These are phyloP conservation scores for Brasenia schreberi DNA, from an alignment of 164 flowering plant genomes.

Conservation along the genomic window DNA sequence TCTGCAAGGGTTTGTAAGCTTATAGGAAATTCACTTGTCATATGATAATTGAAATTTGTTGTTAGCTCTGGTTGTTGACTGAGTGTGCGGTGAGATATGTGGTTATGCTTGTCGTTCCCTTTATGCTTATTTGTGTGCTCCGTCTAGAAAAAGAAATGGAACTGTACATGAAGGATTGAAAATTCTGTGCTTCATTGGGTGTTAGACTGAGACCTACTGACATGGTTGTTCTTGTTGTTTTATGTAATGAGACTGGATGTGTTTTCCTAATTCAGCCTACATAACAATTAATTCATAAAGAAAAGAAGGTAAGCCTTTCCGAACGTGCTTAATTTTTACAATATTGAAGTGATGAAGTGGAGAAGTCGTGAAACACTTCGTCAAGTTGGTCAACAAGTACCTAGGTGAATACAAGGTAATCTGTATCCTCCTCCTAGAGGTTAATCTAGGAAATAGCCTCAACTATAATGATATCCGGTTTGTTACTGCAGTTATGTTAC, in stretches of 20 bases:
- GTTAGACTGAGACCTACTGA: no score
- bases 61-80: background rate
- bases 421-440: background rate
- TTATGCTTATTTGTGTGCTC: background rate
- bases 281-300: no score
- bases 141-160: no score
- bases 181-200: no score
- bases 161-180: no score
- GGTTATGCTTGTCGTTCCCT: background rate
- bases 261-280: no score
- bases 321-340: background rate
- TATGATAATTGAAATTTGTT: background rate
- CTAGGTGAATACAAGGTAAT: slow-evolving; percentile 57
- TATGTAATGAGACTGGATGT: no score
- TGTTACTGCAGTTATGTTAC: background rate
- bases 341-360: slow-evolving; percentile 62
- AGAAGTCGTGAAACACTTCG: slow-evolving; percentile 58
- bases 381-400: slow-evolving; percentile 36
- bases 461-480: background rate
- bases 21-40: background rate
- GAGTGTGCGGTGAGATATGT: background rate
- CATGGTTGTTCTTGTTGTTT: no score
- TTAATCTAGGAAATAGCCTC: background rate
- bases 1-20: background rate
- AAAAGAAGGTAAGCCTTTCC: no score